Base-by-base conservation (phyloP, 1,139 yeast species). In the Nakaseomyces bracarensis region DNA sequence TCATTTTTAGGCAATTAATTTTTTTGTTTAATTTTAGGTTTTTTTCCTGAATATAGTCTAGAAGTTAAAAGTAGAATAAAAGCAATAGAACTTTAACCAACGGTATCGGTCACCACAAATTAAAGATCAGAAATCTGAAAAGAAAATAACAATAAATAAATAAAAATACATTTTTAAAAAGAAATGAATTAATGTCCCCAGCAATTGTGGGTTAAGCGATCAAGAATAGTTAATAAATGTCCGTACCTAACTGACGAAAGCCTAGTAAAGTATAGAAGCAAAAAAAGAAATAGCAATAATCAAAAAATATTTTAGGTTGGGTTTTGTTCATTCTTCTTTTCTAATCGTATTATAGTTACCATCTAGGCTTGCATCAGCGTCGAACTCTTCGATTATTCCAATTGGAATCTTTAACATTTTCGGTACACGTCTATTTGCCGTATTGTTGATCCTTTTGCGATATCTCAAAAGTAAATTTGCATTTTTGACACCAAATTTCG, bases 401-500 rank as follows among this genome's bases (percentile, higher is more conserved):
- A 47, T 46, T 16, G 64, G 63, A 10, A 59, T 54, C 18, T 51
- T 48, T 20, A 51, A 43, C n/a, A 43, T 35, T 11, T 51, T 40
- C 6, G 63, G 64, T 8, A 60, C 55, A 33, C 59, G 47, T 19
- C 64, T 46, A 37, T 58, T 60, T 25, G 50, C 36, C 13, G 37
- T 52, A 23, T 61, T 61, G 25, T 52, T 48, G 4, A 49, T 40
- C 14, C 45, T 35, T 44, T 50, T 54, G 34, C 59, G 52, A 39
- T 51, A 58, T 34, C 58, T 52, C 61, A 60, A 57, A 7, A 58
- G 41, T 19, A 57, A 38, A 42, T 58, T 60, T 10, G 61, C 62
- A 22, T 53, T 51, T 35, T 52, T 57, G 7, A 38, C 31, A n/a
- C 55, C 56, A 42, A 57, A 58, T 35, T 53, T 71, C 54, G 77